Evolutionary conservation across 345 rosid species (phyloP).

Genomic region (Lenwebbia sp.): DNA sequence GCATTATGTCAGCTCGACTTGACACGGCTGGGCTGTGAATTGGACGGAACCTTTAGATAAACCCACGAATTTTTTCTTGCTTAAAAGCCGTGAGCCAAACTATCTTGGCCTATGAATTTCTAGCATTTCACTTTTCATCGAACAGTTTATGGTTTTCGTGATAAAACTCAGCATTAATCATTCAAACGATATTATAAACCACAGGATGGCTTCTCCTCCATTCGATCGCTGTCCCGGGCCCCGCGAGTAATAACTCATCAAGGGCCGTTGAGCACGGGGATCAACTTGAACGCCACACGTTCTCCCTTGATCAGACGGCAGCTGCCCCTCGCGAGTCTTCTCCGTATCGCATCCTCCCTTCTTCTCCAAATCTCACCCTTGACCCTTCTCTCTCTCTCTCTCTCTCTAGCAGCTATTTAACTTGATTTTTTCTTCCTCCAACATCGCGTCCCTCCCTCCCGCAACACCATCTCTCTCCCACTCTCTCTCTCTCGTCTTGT

Average conservation of each 20-base stretch:
- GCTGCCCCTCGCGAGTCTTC: background rate
- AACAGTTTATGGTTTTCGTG: too few species aligned
- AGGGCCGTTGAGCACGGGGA: background rate
- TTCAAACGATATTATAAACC: too few species aligned
- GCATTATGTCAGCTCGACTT: too few species aligned
- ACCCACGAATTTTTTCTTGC: too few species aligned
- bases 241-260: background rate
- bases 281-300: background rate
- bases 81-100: too few species aligned
- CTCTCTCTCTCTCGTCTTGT: background rate
- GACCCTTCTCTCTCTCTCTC: constrained; percentile 1
- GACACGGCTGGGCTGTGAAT: too few species aligned
- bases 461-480: too few species aligned
- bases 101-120: too few species aligned
- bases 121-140: too few species aligned
- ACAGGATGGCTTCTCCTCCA: background rate
- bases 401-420: background rate
- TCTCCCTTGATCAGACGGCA: background rate
- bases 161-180: too few species aligned
- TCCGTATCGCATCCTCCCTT: background rate
- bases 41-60: too few species aligned
- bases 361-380: background rate
- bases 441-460: background rate
- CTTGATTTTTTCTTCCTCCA: background rate
- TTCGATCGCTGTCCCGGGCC: background rate